phyloP scores from a whole-genome alignment of 768 basidiomycete genomes.

The Tephrocybe sp. region DNA sequence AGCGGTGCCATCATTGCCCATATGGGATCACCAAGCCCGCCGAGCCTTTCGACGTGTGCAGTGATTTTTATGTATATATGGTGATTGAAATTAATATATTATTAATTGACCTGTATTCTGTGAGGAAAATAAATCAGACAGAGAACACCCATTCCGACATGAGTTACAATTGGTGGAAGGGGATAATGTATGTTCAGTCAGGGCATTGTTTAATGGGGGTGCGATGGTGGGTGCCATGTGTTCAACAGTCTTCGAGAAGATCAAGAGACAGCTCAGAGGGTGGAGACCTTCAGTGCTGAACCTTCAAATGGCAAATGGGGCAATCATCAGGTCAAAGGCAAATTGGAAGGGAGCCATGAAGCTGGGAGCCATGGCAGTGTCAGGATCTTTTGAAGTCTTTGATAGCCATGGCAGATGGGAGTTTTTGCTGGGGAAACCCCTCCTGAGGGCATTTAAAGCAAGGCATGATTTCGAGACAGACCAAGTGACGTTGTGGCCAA shows the following conservation, averaged over 20 bases:
- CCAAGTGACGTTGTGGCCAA: neutral
- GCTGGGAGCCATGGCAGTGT: slow-evolving; percentile 7
- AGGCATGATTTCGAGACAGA: neutral
- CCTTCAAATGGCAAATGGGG: slow-evolving; percentile 33
- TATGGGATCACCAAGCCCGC: too few species aligned
- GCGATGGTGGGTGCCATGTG: slow-evolving; percentile 30
- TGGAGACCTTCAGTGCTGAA: slow-evolving; percentile 13
- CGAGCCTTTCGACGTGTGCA: too few species aligned
- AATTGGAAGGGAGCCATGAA: slow-evolving; percentile 20
- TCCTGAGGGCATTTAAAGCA: neutral
- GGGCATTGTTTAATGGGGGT: slow-evolving; percentile 27
- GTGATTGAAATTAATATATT: too few species aligned
- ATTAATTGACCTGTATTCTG: too few species aligned
- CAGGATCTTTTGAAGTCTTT: slow-evolving; percentile 23
- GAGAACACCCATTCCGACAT: too few species aligned
- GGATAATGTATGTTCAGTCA: too few species aligned
- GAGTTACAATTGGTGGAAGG: too few species aligned
- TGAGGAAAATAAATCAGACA: too few species aligned
- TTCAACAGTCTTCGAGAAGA: slow-evolving; percentile 10
- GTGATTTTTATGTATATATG: too few species aligned
- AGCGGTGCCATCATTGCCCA: too few species aligned
- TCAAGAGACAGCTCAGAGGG: slow-evolving; percentile 11
- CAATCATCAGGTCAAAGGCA: slow-evolving; percentile 16
- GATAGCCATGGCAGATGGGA: slow-evolving; percentile 10
- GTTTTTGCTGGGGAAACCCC: neutral